Evolutionary conservation across 345 rosid genomes (phyloP), one percentile per base, ranked within the genome.

Genomic region (Balakata baccata): DNA sequence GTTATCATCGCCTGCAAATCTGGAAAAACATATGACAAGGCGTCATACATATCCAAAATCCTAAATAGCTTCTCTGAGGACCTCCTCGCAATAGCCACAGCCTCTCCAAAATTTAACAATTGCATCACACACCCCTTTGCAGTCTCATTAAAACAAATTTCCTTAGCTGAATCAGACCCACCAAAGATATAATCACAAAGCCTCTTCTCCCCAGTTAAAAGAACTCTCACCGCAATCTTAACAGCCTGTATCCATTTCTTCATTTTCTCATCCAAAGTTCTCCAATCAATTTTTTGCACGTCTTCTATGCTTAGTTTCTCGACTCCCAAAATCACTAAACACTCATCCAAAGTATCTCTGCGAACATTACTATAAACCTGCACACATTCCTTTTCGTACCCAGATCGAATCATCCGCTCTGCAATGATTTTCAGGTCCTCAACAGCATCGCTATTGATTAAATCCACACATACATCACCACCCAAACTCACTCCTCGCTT

Each of bases 271-370:
- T 95, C 97, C 97, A 95, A 84, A 60, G 74, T 69, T 54, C 77
- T 91, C 99, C 98, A 92, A 66, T 89, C 98, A 74, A 95, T 90
- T 77, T 80, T 92, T 78, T 92, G 99, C 6, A 95, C 97, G 61
- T 95, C 98, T 80, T 95, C 99, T 16, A 95, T 95, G 69, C 99
- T 91, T 39, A 92, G 78, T 82, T 89, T 95, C 92, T 95, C 98
- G 39, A 89, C 89, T 25, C 94, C 98, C 60, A 95, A 81, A 77
- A 84, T 88, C 76, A 70, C 80, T 77, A 92, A 83, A 63, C 91
- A 92, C 83, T 95, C 98, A 41, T 95, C 98, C 78, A 92, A 80
- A 11, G 88, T 92, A 20, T 88, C 99, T 43, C 96, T 88, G 72
- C 99, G 77, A 56, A 95, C 92, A 3, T 75, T 85, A 71, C 88